Conservation (phyloP, 805 yeast genomes). For the Candida succiphila region DNA sequence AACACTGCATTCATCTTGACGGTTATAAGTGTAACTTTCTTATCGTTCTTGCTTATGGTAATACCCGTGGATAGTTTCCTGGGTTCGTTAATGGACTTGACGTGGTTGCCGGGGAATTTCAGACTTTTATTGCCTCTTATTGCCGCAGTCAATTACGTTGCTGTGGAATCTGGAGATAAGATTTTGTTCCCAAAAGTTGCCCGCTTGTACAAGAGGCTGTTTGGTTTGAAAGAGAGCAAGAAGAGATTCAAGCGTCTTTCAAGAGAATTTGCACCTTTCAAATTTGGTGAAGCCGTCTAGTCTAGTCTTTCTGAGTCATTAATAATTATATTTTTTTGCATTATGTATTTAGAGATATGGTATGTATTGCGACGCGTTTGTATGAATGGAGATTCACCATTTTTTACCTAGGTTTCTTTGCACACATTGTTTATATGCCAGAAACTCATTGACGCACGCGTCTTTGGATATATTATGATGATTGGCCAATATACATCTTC, state of each 20-base stretch:
- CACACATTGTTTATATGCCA: constrained; percentile 40
- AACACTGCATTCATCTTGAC: constrained; percentile 68
- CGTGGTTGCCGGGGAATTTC: constrained; percentile 42
- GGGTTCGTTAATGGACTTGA: constrained; percentile 70
- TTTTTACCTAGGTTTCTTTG: constrained; percentile 22
- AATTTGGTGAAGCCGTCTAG: neutral
- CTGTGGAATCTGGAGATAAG: constrained; percentile 35
- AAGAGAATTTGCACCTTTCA: constrained; percentile 12
- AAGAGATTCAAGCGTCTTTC: constrained; percentile 28
- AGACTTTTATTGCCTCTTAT: constrained; percentile 38
- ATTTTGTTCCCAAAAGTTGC: constrained; percentile 33
- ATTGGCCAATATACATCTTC: constrained; percentile 41
- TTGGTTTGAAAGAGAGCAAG: constrained; percentile 18
- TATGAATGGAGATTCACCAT: constrained; percentile 7
- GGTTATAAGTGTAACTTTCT: constrained; percentile 34
- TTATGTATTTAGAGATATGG: neutral
- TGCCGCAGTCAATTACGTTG: constrained; percentile 39
- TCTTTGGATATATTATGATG: constrained; percentile 42
- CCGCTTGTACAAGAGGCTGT: constrained; percentile 24
- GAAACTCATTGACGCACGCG: constrained; percentile 43
- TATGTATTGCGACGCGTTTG: neutral
- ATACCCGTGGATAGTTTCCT: constrained; percentile 40
- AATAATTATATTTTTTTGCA: neutral
- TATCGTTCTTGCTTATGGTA: constrained; percentile 47
- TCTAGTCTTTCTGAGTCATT: neutral